phyloP scores from a whole-genome alignment of 1,284 basidiomycete genomes.

The Ganoderma sp. region DNA sequence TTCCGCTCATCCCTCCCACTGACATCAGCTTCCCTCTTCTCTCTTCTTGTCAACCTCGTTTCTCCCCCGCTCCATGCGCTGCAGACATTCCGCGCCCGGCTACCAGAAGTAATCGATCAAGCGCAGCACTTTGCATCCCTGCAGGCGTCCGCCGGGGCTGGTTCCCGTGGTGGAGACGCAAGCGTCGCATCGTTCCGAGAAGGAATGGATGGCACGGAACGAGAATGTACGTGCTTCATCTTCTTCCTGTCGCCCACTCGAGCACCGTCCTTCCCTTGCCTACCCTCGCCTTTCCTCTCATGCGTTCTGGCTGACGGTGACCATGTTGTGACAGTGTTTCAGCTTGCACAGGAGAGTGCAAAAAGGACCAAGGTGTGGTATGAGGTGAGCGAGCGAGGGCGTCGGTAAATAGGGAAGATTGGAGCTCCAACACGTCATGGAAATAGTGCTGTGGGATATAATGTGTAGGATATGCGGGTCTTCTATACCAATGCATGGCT shows the following conservation, averaged over 20 bases:
- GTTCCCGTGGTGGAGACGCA: constrained; percentile 58
- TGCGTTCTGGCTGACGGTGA: not conserved
- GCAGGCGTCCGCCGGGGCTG: constrained; percentile 46
- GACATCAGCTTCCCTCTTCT: not conserved
- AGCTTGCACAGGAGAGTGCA: constrained; percentile 81
- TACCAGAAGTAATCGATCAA: constrained; percentile 86
- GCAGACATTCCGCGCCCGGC: constrained; percentile 80
- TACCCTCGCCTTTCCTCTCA: not conserved
- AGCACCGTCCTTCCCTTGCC: not conserved
- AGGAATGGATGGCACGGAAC: constrained; percentile 86
- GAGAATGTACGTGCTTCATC: constrained; percentile 69
- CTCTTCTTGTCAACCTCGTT: constrained; percentile 3
- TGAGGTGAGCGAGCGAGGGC: constrained; percentile 66
- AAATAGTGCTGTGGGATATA: not conserved
- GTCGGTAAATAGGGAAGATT: constrained; percentile 43
- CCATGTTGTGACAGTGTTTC: constrained; percentile 64
- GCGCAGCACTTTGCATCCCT: constrained; percentile 88
- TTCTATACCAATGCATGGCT: constrained; percentile 1
- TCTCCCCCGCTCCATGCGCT: constrained; percentile 15
- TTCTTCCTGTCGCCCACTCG: not conserved
- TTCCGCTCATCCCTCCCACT: not conserved
- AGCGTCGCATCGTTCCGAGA: constrained; percentile 80
- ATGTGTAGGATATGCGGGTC: not conserved
- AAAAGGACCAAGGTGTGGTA: constrained; percentile 83
- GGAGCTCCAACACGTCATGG: not conserved